phyloP scores from a whole-genome alignment of 2,329 filamentous ascomycete genomes.

The Exophiala sideris region DNA sequence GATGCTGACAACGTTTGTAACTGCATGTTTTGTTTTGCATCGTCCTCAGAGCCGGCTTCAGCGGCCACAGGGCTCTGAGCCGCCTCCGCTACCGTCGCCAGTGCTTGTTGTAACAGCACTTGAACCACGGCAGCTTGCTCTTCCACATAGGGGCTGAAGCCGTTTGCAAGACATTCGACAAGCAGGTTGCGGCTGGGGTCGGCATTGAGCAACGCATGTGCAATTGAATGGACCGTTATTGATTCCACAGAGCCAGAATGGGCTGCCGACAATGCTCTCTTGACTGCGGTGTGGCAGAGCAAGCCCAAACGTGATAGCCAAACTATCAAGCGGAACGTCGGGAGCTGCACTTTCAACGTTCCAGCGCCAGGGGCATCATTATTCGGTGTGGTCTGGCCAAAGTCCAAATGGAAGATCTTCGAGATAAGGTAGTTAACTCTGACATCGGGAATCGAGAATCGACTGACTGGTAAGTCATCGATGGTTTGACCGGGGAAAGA shows the following conservation, averaged over 20 bases:
- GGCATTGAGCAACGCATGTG: constrained; percentile 38
- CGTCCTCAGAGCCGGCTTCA: constrained; percentile 19
- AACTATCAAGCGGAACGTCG: constrained; percentile 35
- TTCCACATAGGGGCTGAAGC: constrained; percentile 35
- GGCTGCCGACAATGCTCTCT: constrained; percentile 37
- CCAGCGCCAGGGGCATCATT: constrained; percentile 23
- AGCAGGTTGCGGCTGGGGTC: constrained; percentile 40
- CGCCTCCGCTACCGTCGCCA: constrained; percentile 32
- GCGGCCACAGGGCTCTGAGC: constrained; percentile 11
- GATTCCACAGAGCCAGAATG: constrained; percentile 29
- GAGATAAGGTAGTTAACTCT: constrained; percentile 24
- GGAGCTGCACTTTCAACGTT: constrained; percentile 30
- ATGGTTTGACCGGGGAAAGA: not conserved
- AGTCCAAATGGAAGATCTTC: constrained; percentile 23
- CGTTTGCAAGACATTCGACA: constrained; percentile 36
- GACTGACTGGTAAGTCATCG: constrained; percentile 13
- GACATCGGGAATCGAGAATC: constrained; percentile 7
- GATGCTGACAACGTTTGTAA: constrained; percentile 8
- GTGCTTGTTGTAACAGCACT: constrained; percentile 39
- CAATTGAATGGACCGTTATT: constrained; percentile 26
- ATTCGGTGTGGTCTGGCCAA: constrained; percentile 19
- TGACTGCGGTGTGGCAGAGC: constrained; percentile 39
- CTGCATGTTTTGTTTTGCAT: constrained; percentile 6
- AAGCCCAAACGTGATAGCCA: constrained; percentile 42
- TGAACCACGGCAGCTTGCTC: constrained; percentile 42